A percentile compares a stretch with the other conserved stretches of the same genome.
Conservation (phyloP, 768 basidiomycete genomes). For the Boletus fagicola region DNA sequence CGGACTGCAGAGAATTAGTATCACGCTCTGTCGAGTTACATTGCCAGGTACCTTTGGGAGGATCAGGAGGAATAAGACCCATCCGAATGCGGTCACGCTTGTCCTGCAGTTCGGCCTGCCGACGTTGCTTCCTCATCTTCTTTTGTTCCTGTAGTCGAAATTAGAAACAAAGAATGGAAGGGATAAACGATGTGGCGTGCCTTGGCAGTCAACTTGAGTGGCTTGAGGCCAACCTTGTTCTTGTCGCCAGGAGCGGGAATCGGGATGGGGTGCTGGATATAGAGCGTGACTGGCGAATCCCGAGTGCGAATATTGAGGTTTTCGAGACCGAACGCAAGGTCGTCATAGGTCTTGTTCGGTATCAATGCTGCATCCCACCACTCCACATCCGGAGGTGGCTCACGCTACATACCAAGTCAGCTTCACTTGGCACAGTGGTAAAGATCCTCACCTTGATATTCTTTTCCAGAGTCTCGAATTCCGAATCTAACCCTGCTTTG, state of each 20-base stretch:
- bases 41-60: slow-evolving; percentile 77
- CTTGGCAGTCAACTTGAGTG: slow-evolving; percentile 92
- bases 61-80: slow-evolving; percentile 92
- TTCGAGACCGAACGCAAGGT: slow-evolving; percentile 57
- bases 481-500: slow-evolving; percentile 93
- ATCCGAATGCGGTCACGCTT: slow-evolving; percentile 93
- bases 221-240: slow-evolving; percentile 72
- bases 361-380: slow-evolving; percentile 97
- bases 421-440: background rate
- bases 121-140: slow-evolving; percentile 90
- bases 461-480: slow-evolving; percentile 88
- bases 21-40: background rate
- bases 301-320: slow-evolving; percentile 61
- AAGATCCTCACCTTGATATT: slow-evolving; percentile 66
- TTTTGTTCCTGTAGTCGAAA: slow-evolving; percentile 70
- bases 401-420: slow-evolving; percentile 49
- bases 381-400: slow-evolving; percentile 84
- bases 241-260: slow-evolving; percentile 91
- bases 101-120: slow-evolving; percentile 88
- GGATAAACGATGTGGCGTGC: slow-evolving; percentile 26
- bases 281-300: slow-evolving; percentile 80
- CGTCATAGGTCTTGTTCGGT: slow-evolving; percentile 76
- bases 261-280: slow-evolving; percentile 96
- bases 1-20: slow-evolving; percentile 55
- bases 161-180: background rate